Conservation (phyloP, 2,329 filamentous ascomycete genomes). For the Aspergillus viridinutans region DNA sequence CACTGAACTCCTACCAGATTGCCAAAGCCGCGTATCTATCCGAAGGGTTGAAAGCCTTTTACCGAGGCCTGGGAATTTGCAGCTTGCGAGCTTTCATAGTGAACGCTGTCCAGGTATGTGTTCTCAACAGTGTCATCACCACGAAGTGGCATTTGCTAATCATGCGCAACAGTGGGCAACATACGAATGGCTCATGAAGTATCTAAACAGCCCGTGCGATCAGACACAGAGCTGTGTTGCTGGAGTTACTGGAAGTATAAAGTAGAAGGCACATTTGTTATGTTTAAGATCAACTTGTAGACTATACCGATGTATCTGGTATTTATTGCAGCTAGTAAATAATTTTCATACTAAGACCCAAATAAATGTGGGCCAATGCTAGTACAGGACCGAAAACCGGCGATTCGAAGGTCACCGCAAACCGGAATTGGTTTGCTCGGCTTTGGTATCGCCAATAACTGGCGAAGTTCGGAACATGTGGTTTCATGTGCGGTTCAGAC, state of each 20-base stretch:
- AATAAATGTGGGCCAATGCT: slow-evolving; percentile 14
- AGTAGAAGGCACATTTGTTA: neutral
- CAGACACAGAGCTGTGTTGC: slow-evolving; percentile 1
- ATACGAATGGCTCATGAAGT: slow-evolving; percentile 80
- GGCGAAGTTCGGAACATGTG: slow-evolving; percentile 29
- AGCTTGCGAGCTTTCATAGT: slow-evolving; percentile 84
- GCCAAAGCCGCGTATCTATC: slow-evolving; percentile 62
- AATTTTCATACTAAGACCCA: slow-evolving; percentile 23
- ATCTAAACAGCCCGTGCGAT: slow-evolving; percentile 23
- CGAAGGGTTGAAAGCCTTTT: slow-evolving; percentile 62
- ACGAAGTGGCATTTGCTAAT: slow-evolving; percentile 4
- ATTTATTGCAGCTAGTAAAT: slow-evolving; percentile 27
- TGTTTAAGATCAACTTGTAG: slow-evolving; percentile 13
- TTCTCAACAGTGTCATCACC: neutral
- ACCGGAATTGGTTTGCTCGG: slow-evolving; percentile 22
- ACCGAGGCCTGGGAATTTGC: slow-evolving; percentile 72
- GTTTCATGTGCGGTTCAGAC: slow-evolving; percentile 16
- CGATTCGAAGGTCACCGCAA: slow-evolving; percentile 23
- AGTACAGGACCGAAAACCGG: slow-evolving; percentile 26
- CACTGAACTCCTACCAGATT: slow-evolving; percentile 57
- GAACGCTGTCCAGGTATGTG: slow-evolving; percentile 69
- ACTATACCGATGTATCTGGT: slow-evolving; percentile 2
- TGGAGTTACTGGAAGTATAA: neutral
- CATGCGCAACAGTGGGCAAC: slow-evolving; percentile 66
- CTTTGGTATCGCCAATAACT: slow-evolving; percentile 5